A percentile compares a stretch with the other conserved stretches of the same genome.
Evolutionary conservation across 805 yeast genomes (phyloP).

Genomic region (Candida cerambycidarum): DNA sequence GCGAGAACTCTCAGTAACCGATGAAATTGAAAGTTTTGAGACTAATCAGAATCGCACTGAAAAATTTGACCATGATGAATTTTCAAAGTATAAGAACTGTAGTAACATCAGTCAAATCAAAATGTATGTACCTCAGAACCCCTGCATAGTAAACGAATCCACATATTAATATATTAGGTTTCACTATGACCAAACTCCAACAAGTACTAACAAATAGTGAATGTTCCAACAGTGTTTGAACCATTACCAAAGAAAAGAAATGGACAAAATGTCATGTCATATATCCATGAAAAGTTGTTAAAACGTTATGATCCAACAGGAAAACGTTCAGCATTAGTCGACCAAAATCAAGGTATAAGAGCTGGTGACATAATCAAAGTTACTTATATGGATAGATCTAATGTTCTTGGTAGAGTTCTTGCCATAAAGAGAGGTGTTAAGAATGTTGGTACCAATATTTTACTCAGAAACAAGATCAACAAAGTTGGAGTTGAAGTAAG

Average conservation of each 20-base stretch:
- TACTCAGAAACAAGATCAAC: slow-evolving; percentile 77
- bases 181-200: too few relatives aligned
- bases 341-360: slow-evolving; percentile 44
- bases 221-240: slow-evolving; percentile 42
- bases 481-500: slow-evolving; percentile 85
- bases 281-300: slow-evolving; percentile 51
- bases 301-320: slow-evolving; percentile 71
- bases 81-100: slow-evolving; percentile 5
- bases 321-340: slow-evolving; percentile 31
- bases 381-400: slow-evolving; percentile 64
- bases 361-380: slow-evolving; percentile 84
- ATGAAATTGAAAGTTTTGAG: too few relatives aligned
- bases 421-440: slow-evolving; percentile 64
- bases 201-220: slow-evolving; percentile 1
- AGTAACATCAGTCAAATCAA: slow-evolving; percentile 4
- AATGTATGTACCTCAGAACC: slow-evolving; percentile 1
- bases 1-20: too few relatives aligned
- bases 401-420: slow-evolving; percentile 75
- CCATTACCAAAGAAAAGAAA: slow-evolving; percentile 50
- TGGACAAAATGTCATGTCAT: slow-evolving; percentile 46
- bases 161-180: too few relatives aligned
- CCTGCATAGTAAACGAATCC: too few relatives aligned
- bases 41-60: too few relatives aligned
- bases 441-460: slow-evolving; percentile 70
- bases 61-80: slow-evolving; percentile 6